A percentile compares a stretch with the other conserved stretches of the same genome.
phyloP scores from a whole-genome alignment of 2,329 filamentous ascomycete species.

The Pseudogymnoascus sp. region DNA sequence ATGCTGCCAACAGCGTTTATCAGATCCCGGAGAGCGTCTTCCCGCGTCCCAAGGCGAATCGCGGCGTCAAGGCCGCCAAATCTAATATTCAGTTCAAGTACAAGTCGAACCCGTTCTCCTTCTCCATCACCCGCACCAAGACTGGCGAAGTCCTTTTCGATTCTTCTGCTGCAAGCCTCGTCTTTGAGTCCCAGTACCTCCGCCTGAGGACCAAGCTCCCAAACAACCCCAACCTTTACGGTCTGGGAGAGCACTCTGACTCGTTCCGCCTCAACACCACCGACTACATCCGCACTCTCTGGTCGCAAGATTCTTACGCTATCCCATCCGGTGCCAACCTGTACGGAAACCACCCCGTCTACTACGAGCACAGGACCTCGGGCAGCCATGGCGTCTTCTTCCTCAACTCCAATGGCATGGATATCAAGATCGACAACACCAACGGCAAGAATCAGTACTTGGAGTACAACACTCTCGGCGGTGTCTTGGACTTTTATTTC shows the following conservation, averaged over 20 bases:
- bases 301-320: slow-evolving; percentile 50
- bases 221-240: slow-evolving; percentile 51
- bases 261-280: slow-evolving; percentile 47
- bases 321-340: slow-evolving; percentile 49
- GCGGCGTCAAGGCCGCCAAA: slow-evolving; percentile 26
- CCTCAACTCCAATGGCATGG: slow-evolving; percentile 67
- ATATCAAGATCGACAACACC: slow-evolving; percentile 62
- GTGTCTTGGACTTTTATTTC: slow-evolving; percentile 66
- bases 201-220: slow-evolving; percentile 53
- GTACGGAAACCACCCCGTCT: slow-evolving; percentile 56
- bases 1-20: slow-evolving; percentile 49
- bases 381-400: slow-evolving; percentile 59
- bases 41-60: slow-evolving; percentile 38
- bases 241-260: slow-evolving; percentile 56
- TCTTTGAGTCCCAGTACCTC: slow-evolving; percentile 58
- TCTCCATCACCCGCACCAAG: slow-evolving; percentile 42
- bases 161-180: slow-evolving; percentile 44
- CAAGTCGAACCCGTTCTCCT: slow-evolving; percentile 49
- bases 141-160: slow-evolving; percentile 50
- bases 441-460: slow-evolving; percentile 52
- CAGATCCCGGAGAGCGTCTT: slow-evolving; percentile 52
- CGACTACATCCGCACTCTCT: slow-evolving; percentile 53
- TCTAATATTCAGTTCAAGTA: slow-evolving; percentile 44
- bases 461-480: slow-evolving; percentile 72
- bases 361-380: slow-evolving; percentile 50